phyloP scores from a whole-genome alignment of 306 rosid genomes.

The Carpinus fangiana region DNA sequence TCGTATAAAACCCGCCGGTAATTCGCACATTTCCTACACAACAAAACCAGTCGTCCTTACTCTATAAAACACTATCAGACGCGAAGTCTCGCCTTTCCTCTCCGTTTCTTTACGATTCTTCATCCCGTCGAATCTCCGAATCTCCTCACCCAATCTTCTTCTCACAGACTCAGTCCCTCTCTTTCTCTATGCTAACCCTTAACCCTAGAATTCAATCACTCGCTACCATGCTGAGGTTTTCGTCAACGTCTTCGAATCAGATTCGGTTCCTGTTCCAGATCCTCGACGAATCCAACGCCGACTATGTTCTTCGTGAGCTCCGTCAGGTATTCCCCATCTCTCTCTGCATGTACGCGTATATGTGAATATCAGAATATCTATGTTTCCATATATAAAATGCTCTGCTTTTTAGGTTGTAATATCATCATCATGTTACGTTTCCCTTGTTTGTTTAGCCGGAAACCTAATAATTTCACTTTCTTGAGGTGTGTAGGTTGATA shows the following conservation, averaged over 20 bases:
- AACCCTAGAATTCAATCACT: constrained; percentile 33
- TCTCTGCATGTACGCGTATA: neutral
- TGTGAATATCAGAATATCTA: neutral
- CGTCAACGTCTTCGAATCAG: constrained; percentile 65
- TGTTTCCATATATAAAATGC: neutral
- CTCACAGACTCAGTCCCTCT: constrained; percentile 8
- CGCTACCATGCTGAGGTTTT: constrained; percentile 54
- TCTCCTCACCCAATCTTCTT: neutral
- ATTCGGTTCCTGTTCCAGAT: constrained; percentile 84
- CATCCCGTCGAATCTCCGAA: neutral
- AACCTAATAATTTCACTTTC: neutral
- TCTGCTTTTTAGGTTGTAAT: neutral
- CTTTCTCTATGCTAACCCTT: constrained; percentile 3
- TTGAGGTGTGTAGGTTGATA: neutral
- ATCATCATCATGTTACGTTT: neutral
- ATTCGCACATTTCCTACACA: neutral
- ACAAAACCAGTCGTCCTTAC: neutral
- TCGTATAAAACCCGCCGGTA: neutral
- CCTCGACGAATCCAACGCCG: constrained; percentile 68
- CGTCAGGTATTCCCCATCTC: constrained; percentile 50
- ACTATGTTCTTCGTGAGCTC: constrained; percentile 70
- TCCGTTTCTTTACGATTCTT: neutral
- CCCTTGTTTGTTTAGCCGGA: neutral
- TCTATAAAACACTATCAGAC: neutral
- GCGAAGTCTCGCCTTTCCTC: neutral